These are phyloP conservation scores for Metrosideros polymorpha DNA, from an alignment of 441 rosid genomes.

Conservation along the genomic window DNA sequence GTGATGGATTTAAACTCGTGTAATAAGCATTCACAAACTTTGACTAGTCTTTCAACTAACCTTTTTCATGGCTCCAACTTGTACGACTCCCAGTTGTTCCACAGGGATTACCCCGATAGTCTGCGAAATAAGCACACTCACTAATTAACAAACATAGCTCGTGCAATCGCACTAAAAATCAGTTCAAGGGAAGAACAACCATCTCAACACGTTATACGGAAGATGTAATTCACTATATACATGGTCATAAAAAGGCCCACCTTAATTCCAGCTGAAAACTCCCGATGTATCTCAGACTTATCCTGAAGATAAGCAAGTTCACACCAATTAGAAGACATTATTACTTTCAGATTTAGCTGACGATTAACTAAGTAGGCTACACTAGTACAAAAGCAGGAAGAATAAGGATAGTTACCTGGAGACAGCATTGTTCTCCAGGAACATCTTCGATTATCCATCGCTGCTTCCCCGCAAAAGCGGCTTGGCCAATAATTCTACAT, in stretches of 20 bases:
- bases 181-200: not conserved
- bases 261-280: slow-evolving; percentile 50
- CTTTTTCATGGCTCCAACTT: slow-evolving; percentile 72
- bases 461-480: slow-evolving; percentile 57
- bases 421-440: slow-evolving; percentile 9
- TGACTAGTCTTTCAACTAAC: slow-evolving; percentile 23
- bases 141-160: slow-evolving; percentile 1
- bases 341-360: not conserved
- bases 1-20: not conserved
- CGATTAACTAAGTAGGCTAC: not conserved
- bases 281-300: slow-evolving; percentile 23
- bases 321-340: not conserved
- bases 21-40: not conserved
- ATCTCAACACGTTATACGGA: not conserved
- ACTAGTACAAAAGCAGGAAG: not conserved
- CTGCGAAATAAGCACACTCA: slow-evolving; percentile 29
- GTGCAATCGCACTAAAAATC: not conserved
- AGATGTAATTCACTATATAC: not conserved
- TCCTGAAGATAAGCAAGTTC: slow-evolving; percentile 16
- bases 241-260: slow-evolving; percentile 11
- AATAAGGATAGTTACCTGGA: slow-evolving; percentile 31
- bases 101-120: slow-evolving; percentile 60
- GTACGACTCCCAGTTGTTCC: slow-evolving; percentile 57
- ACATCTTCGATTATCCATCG: slow-evolving; percentile 60
- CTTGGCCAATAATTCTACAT: slow-evolving; percentile 63